Evolutionary conservation across 768 basidiomycete genomes (phyloP), one percentile per base, ranked within the genome.

Genomic region (Suillus subalutaceus): DNA sequence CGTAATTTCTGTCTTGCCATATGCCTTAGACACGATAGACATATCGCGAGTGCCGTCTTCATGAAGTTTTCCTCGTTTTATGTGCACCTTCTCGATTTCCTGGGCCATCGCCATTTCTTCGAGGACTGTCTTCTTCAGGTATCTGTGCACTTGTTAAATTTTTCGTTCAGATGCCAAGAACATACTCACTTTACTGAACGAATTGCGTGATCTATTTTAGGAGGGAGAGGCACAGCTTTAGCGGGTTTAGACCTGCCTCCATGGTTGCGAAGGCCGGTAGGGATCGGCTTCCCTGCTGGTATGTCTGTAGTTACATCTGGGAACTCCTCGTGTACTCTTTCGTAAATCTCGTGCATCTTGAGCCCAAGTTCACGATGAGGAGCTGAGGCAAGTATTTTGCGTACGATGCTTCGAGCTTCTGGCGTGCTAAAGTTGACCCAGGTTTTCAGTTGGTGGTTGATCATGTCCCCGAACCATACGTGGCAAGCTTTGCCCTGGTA

Each of bases 101-200:
- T 61, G 58, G 2, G 55, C 43, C 18, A 64, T 62, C 12, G 61
- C 70, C 66, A 75, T 69, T 59, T 71, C 70, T 43, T 69, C 68
- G 10, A 76, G 59, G 12, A 75, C 60, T 44, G 69, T 46, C 37
- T 66, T 72, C 50, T 73, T 75, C 40, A 75, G 71, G 53, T 68
- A 74, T 60, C 74, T 75, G 53, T 12, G 18, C 30, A 30, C 59
- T 43, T 35, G 18, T 18, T 38, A 9, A 44, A 48, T 6, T 7
- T 32, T 46, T 23, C 55, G 35, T 30, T 56, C 4, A 8, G 50
- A 50, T n/a, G 40, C 3, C 8, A 48, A 18, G 26, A 9, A 8
- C 5, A 32, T 8, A 46, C 70, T 50, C 20, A 70, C 68, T 66
- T 66, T 41, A 72, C 50, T 20, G 71, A 72, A 57, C 67, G 66